Conservation (phyloP, 352 stramenopile genomes). For the Phytophthora syringae region DNA sequence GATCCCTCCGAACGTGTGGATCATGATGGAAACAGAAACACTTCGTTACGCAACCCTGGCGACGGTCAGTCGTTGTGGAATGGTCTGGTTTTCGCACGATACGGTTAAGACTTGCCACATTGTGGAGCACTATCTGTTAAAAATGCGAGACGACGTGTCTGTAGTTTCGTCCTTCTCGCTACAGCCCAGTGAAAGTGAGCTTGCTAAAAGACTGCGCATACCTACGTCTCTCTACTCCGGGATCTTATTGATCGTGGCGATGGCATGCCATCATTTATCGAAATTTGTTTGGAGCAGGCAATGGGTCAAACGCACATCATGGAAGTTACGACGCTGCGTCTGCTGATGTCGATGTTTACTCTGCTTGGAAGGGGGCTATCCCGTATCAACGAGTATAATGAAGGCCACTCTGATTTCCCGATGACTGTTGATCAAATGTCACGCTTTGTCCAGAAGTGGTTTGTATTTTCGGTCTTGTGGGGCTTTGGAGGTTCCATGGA, state of each 20-base stretch:
- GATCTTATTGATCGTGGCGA: slow-evolving; percentile 62
- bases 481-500: slow-evolving; percentile 98
- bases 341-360: slow-evolving; percentile 97
- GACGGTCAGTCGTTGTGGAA: slow-evolving; percentile 99
- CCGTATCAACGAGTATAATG: slow-evolving; percentile 98
- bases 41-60: slow-evolving; percentile 98
- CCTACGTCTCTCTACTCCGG: slow-evolving; percentile 66
- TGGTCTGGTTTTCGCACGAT: slow-evolving; percentile 99
- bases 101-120: slow-evolving; percentile 95
- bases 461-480: slow-evolving; percentile 98
- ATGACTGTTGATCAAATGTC: slow-evolving; percentile 97
- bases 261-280: slow-evolving; percentile 83
- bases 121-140: slow-evolving; percentile 83
- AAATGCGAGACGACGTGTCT: slow-evolving; percentile 74
- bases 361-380: slow-evolving; percentile 95
- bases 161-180: slow-evolving; percentile 68
- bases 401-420: slow-evolving; percentile 98
- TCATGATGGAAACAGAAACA: slow-evolving; percentile 99
- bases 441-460: slow-evolving; percentile 96
- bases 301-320: slow-evolving; percentile 95
- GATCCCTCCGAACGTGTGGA: slow-evolving; percentile 98
- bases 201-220: slow-evolving; percentile 71
- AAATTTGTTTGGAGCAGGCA: slow-evolving; percentile 93
- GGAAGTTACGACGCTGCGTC: slow-evolving; percentile 93
- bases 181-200: slow-evolving; percentile 70